Conservation (phyloP, 805 yeast species). For the Barnettozyma botsteinii region DNA sequence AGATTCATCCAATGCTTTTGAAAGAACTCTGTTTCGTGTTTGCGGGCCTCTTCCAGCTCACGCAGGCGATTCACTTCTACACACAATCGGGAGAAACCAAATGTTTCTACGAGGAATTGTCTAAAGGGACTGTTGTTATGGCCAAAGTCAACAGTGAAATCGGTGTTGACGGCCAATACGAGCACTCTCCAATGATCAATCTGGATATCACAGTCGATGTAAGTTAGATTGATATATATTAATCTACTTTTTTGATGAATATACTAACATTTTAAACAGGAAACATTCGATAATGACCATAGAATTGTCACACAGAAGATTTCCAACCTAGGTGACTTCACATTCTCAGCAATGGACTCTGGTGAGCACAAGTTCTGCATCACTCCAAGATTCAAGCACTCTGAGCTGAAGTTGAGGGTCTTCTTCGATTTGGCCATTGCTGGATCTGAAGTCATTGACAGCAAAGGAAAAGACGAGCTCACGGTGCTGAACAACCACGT, state of each 20-base stretch:
- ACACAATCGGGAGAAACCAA: conserved; percentile 66
- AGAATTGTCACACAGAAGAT: conserved; percentile 66
- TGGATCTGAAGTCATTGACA: conserved; percentile 58
- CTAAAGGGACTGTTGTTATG: conserved; percentile 71
- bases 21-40: neutral
- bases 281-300: conserved; percentile 79
- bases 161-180: conserved; percentile 38
- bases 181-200: conserved; percentile 49
- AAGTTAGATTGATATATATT: conserved; percentile 25
- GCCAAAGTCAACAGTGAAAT: conserved; percentile 73
- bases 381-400: conserved; percentile 42
- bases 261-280: conserved; percentile 28
- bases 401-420: conserved; percentile 53
- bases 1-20: conserved; percentile 3
- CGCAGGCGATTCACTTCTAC: conserved; percentile 58
- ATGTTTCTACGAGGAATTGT: conserved; percentile 82
- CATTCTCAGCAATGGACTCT: conserved; percentile 74
- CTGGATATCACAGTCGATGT: conserved; percentile 66
- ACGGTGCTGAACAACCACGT: conserved; percentile 51
- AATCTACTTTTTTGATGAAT: no score
- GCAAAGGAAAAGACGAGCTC: conserved; percentile 49
- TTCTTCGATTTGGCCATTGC: conserved; percentile 69
- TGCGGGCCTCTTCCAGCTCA: conserved; percentile 4
- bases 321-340: conserved; percentile 56
- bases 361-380: conserved; percentile 87